These are phyloP conservation scores for Alternaria sp. DNA, from an alignment of 2,329 filamentous ascomycete genomes.

Conservation along the genomic window DNA sequence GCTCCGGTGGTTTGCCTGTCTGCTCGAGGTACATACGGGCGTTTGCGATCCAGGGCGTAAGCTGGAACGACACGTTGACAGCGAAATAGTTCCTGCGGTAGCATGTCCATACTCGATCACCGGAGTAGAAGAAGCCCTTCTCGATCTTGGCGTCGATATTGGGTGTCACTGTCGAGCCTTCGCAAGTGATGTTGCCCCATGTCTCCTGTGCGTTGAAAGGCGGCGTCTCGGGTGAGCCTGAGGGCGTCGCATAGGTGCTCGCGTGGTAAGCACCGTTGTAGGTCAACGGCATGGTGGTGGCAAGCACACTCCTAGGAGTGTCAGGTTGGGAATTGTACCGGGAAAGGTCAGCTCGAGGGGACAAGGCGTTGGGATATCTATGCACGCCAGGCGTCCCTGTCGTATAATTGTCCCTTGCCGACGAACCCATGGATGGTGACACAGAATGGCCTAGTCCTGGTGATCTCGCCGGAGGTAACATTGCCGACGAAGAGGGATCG, in stretches of 20 bases:
- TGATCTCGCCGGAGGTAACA: constrained; percentile 54
- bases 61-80: constrained; percentile 77
- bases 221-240: constrained; percentile 42
- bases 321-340: constrained; percentile 45
- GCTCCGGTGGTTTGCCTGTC: constrained; percentile 54
- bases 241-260: constrained; percentile 26
- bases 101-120: constrained; percentile 87
- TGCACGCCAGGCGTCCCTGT: constrained; percentile 48
- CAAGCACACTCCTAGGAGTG: constrained; percentile 45
- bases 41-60: constrained; percentile 67
- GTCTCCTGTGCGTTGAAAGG: constrained; percentile 56
- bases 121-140: constrained; percentile 81
- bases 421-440: constrained; percentile 48
- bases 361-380: constrained; percentile 42
- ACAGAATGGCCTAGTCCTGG: constrained; percentile 50
- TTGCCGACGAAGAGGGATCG: constrained; percentile 56
- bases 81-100: constrained; percentile 92
- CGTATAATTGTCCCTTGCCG: constrained; percentile 55
- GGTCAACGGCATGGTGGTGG: constrained; percentile 39
- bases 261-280: constrained; percentile 28
- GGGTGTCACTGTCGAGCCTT: constrained; percentile 66
- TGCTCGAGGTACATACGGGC: constrained; percentile 64
- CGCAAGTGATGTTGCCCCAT: constrained; percentile 67
- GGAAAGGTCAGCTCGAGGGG: constrained; percentile 45
- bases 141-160: constrained; percentile 82